Conservation (phyloP, 2,329 filamentous ascomycete species). For the Bipolaris sorokiniana region DNA sequence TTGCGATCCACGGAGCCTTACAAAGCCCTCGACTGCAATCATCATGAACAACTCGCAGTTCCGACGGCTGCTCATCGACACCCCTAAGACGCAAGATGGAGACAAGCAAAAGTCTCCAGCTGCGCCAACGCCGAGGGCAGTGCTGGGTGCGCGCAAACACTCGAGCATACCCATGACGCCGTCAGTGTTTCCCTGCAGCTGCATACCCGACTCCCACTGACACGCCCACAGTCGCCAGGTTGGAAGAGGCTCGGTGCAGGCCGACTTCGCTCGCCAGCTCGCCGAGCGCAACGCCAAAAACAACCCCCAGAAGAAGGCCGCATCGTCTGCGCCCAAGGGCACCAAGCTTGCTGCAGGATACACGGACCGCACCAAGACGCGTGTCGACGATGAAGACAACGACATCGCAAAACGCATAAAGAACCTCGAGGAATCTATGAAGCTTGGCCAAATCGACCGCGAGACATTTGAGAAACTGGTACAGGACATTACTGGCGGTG, state of each 20-base stretch:
- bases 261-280: slow-evolving; percentile 83
- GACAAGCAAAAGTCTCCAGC: slow-evolving; percentile 30
- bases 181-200: slow-evolving; percentile 56
- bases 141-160: slow-evolving; percentile 77
- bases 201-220: slow-evolving; percentile 10
- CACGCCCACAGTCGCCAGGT: slow-evolving; percentile 66
- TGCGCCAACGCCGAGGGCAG: slow-evolving; percentile 47
- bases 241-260: slow-evolving; percentile 55
- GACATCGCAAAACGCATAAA: slow-evolving; percentile 71
- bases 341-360: slow-evolving; percentile 81
- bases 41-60: slow-evolving; percentile 96
- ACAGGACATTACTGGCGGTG: slow-evolving; percentile 79
- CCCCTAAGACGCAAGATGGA: slow-evolving; percentile 49
- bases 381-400: slow-evolving; percentile 59
- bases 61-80: slow-evolving; percentile 70
- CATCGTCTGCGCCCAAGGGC: slow-evolving; percentile 81
- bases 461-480: slow-evolving; percentile 77
- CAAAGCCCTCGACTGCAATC: slow-evolving; percentile 5
- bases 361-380: slow-evolving; percentile 75
- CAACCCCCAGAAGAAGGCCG: slow-evolving; percentile 72
- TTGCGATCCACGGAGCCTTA: slow-evolving; percentile 5
- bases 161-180: slow-evolving; percentile 94
- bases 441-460: slow-evolving; percentile 82
- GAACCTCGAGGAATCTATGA: slow-evolving; percentile 80
- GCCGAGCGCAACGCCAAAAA: slow-evolving; percentile 69